Base-by-base conservation (phyloP, 2,329 filamentous ascomycete species). In the Xylariaceae sp. region DNA sequence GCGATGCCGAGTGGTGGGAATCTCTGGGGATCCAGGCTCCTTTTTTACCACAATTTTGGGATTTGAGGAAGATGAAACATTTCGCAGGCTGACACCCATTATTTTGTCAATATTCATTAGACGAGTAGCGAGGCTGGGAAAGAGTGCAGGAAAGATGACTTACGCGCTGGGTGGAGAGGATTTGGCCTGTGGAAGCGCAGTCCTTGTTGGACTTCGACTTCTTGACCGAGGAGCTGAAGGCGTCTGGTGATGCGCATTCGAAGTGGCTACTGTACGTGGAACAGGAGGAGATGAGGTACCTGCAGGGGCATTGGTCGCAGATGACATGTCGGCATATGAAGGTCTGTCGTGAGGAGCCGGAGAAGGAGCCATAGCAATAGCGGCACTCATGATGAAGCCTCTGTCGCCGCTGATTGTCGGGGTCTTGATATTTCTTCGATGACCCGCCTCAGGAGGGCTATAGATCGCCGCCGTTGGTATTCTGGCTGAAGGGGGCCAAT, bases 21-120 rank as follows among this genome's bases (percentile, higher is more conserved):
- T 80, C 53, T 86, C 86, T 43, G 92, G 92, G 37, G 92, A 96
- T 34, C 86, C 81, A 25, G 91, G 91, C 67, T 98, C 93, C 69
- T 96, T 96, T 76, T 97, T 97, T 48, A 98, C 91, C 54, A 95
- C 79, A 52, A 96, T 94, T 70, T 88, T 91, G 33, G 88, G 87
- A 37, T 52, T 59, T 8, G 57, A 45, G 22, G 69, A 67, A 37
- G 70, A 75, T 65, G 65, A 71, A 68, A 64, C 77, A 73, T 68
- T 74, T 69, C 75, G 76, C 67, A 55, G 46, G 8, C 52, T 55
- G 40, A 14, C 47, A 16, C 61, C 55, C 59, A 63, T 61, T 63
- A 56, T 61, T 45, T 50, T 54, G 51, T 59, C 12, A 39, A 20
- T 19, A 42, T 22, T 23, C 14, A 25, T 22, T 33, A 14, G 12